Conservation (phyloP, 2,329 filamentous ascomycete genomes). For the Penicillium decumbens region DNA sequence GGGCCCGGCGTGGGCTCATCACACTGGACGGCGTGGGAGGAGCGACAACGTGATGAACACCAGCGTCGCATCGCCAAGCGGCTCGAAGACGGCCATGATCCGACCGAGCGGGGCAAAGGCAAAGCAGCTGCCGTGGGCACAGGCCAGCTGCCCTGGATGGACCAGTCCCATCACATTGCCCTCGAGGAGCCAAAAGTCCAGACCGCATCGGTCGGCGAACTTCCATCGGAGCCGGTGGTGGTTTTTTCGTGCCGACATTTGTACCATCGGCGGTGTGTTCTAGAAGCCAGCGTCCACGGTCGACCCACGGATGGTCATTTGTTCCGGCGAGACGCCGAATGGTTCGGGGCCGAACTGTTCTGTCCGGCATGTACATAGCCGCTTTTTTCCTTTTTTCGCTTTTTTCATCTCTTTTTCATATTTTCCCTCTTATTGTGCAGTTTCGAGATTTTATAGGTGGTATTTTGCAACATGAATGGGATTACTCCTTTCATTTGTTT, state of each 20-base stretch:
- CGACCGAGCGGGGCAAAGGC: slow-evolving; percentile 35
- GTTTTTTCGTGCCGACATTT: slow-evolving; percentile 49
- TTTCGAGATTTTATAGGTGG: neutral
- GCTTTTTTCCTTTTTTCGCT: neutral
- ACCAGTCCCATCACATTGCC: slow-evolving; percentile 9
- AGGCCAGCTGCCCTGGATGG: slow-evolving; percentile 11
- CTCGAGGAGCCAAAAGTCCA: slow-evolving; percentile 2
- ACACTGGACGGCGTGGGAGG: slow-evolving; percentile 79
- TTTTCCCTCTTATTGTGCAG: neutral
- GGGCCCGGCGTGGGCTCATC: slow-evolving; percentile 74
- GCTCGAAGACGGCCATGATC: slow-evolving; percentile 28
- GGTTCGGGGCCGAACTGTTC: slow-evolving; percentile 26
- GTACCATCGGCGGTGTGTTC: slow-evolving; percentile 46
- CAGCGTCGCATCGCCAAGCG: slow-evolving; percentile 29
- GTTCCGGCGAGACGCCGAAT: slow-evolving; percentile 23
- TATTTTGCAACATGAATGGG: neutral
- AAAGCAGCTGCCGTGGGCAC: slow-evolving; percentile 33
- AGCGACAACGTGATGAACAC: slow-evolving; percentile 42
- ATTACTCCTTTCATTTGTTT: slow-evolving; percentile 1
- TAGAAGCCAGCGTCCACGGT: slow-evolving; percentile 21
- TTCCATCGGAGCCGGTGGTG: slow-evolving; percentile 32
- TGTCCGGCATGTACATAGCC: slow-evolving; percentile 40
- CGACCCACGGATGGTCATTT: slow-evolving; percentile 12
- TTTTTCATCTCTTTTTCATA: slow-evolving; percentile 1
- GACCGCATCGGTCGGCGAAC: neutral